Percentiles rank a stretch among this genome's conserved stretches.
Evolutionary conservation across 2,329 filamentous ascomycete species (phyloP).

Genomic region (Fusarium compactum): DNA sequence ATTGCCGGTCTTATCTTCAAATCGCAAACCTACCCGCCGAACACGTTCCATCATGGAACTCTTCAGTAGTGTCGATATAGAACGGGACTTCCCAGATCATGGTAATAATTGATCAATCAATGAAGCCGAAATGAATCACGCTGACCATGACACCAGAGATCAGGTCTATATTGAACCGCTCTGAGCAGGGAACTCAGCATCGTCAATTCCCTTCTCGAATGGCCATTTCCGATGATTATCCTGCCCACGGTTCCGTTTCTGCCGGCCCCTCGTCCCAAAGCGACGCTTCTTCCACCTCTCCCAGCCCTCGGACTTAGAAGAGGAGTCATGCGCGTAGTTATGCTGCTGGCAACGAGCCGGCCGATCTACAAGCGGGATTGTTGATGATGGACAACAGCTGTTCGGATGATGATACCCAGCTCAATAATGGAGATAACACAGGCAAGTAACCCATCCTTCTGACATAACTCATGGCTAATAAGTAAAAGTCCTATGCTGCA

Average conservation of each 20-base stretch:
- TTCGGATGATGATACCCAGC: neutral
- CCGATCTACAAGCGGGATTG: constrained; percentile 28
- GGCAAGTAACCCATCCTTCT: neutral
- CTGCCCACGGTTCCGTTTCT: no score
- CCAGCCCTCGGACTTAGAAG: constrained; percentile 32
- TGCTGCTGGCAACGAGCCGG: constrained; percentile 12
- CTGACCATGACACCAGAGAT: no score
- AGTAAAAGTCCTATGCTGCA: neutral
- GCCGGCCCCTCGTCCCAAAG: no score
- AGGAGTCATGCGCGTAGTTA: constrained; percentile 24
- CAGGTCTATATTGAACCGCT: no score
- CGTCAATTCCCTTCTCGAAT: no score
- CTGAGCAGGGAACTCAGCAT: no score
- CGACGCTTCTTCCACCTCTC: neutral
- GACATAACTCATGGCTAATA: neutral
- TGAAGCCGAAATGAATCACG: no score
- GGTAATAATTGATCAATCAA: neutral
- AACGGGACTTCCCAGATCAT: constrained; percentile 3
- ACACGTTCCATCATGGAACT: constrained; percentile 8
- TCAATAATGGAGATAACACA: neutral
- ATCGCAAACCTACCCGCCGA: no score
- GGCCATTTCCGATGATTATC: no score
- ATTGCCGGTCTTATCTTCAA: neutral
- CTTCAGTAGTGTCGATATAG: constrained; percentile 17
- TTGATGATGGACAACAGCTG: neutral